Evolutionary conservation across 768 basidiomycete species (phyloP), one percentile per base, ranked within the genome.

Genomic region (Phaeotremella fagi): DNA sequence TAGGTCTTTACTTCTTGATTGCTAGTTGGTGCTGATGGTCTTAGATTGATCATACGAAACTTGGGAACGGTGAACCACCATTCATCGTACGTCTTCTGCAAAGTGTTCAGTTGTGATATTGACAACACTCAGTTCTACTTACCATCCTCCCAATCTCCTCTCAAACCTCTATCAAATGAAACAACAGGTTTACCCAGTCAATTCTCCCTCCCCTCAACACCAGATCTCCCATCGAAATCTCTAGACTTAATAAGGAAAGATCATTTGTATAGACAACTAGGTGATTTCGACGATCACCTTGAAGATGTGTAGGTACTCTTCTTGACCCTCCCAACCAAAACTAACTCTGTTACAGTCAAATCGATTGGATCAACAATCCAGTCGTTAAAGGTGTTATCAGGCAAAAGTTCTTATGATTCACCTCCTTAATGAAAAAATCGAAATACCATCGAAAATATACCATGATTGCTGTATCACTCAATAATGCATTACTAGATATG

Each of bases 211-310:
- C 47, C 26, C 4, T 22, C 20, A 9, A 22, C 18, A 22, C 27
- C 47, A 20, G n/a, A 7, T 14, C 18, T 59, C 12, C 47, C 57
- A 2, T 25, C 31, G 1, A 33, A 28, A 36, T 5, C 50, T 23
- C 15, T 59, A 2, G 26, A 49, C 25, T 26, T 41, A 20, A 55
- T 66, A 0, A n/a, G 57, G 24, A 50, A 54, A 11, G 48, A 57
- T 22, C 56, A 50, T 33, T 25, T 60, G 16, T 56, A 64, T 60
- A 23, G 42, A 20, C 22, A 52, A 12, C 11, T 68, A 36, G 31
- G 45, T 4, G 66, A 68, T 46, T 64, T 61, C 31, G 66, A 68
- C 43, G 63, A 64, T 42, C 63, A 68, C 47, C 22, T 64, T 7
- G 66, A 68, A 18, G 54, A 68, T 45, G 35, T 63, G 66, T 68